Percentiles rank a stretch among this genome's conserved stretches.
These are phyloP conservation scores for Thelephora aurantiotincta DNA, from an alignment of 768 basidiomycete genomes.

Conservation along the genomic window DNA sequence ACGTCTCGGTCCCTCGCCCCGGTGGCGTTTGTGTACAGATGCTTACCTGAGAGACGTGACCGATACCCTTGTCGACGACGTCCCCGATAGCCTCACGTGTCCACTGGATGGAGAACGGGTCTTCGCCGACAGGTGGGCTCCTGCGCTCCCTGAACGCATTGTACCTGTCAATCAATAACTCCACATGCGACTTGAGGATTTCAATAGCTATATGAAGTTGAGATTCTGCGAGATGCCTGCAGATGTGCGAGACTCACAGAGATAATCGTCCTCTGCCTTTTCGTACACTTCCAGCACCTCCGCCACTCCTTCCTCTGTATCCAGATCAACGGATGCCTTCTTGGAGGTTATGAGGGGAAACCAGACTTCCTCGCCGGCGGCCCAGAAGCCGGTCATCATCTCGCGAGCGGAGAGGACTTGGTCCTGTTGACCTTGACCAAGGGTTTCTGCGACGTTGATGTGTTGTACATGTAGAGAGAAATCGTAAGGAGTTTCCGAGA, in stretches of 20 bases:
- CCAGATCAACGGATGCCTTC: slow-evolving; percentile 31
- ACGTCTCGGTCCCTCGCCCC: background rate
- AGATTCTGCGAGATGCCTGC: background rate
- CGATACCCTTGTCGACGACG: slow-evolving; percentile 40
- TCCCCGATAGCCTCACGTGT: slow-evolving; percentile 39
- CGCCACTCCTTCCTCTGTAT: slow-evolving; percentile 34
- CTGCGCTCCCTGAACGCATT: slow-evolving; percentile 19
- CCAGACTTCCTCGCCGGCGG: slow-evolving; percentile 64
- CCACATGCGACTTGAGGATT: slow-evolving; percentile 51
- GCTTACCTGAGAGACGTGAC: slow-evolving; percentile 51
- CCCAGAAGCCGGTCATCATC: slow-evolving; percentile 47
- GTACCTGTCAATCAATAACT: slow-evolving; percentile 36
- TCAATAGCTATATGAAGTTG: slow-evolving; percentile 46
- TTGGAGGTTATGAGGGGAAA: slow-evolving; percentile 49
- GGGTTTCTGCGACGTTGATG: slow-evolving; percentile 41
- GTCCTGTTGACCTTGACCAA: slow-evolving; percentile 34
- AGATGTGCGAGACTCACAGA: slow-evolving; percentile 44
- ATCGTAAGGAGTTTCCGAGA: slow-evolving; percentile 48
- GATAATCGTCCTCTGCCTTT: slow-evolving; percentile 60
- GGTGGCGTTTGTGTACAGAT: background rate
- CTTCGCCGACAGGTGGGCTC: slow-evolving; percentile 36
- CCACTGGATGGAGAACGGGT: slow-evolving; percentile 48
- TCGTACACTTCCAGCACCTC: slow-evolving; percentile 48
- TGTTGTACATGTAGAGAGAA: slow-evolving; percentile 53
- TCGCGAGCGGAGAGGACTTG: slow-evolving; percentile 50